Evolutionary conservation across 169 alveolate species (phyloP), one percentile per base, ranked within the genome.

Genomic region (Cryptosporidium sp.): DNA sequence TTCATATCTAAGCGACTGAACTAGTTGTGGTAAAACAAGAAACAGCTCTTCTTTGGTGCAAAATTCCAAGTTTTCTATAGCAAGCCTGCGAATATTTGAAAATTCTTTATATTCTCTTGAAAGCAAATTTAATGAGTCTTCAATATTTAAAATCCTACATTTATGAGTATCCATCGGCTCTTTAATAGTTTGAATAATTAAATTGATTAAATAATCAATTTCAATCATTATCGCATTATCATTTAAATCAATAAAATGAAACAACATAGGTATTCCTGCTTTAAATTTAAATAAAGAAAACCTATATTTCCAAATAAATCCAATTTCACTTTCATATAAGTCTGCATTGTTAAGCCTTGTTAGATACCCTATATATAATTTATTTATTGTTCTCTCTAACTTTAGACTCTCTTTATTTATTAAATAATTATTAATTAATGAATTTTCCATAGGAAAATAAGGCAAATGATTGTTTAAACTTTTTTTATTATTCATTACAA

Each of bases 71-170:
- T 92, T 70, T 52, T 92, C 86, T 4, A 94, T 95, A 0, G 98
- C 97, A 74, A 93, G 93, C 70, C 85, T 94, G 50, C 98, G 89
- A n/a, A 96, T 91, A 71, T 93, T 93, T 31, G 85, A 68, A 84
- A 92, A 93, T 29, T 94, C 94, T 48, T 91, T 92, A n/a, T 62
- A 80, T 41, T 80, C 68, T 31, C 89, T 23, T 31, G 89, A 80
- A 29, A 80, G 75, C 61, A 80, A 31, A 52, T 80, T 80, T 61
- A 80, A 62, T 35, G 80, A 80, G 21, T 80, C 89, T 33, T 65
- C 75, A 80, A 80, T 31, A 43, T 50, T 39, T 16, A 71, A 52
- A 45, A 62, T 80, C 8, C 29, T 80, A 10, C n/a, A 0, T 37
- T 48, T 80, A n/a, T 14, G 18, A 33, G 4, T 37, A 31, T 37